Evolutionary conservation across 1,284 basidiomycete genomes (phyloP).

Genomic region (Tremellales sp.): DNA sequence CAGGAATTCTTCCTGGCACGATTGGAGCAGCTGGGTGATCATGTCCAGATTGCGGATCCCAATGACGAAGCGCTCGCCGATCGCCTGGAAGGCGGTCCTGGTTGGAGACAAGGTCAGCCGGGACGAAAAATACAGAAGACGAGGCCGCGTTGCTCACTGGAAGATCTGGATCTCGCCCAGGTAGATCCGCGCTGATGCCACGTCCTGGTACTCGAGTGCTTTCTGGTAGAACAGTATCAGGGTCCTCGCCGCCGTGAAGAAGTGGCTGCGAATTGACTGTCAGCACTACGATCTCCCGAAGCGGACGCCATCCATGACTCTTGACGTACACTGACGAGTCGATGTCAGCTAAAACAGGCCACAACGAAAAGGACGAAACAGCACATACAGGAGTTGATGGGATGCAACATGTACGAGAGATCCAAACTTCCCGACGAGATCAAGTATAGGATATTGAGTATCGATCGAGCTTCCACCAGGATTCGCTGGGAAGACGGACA

Average conservation of each 20-base stretch:
- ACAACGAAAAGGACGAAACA: neutral
- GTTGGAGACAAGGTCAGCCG: no score
- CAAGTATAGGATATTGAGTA: constrained; percentile 29
- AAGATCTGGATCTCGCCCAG: constrained; percentile 38
- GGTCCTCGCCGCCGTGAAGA: constrained; percentile 32
- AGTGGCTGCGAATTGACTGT: constrained; percentile 12
- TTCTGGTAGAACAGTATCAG: constrained; percentile 34
- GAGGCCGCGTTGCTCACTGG: constrained; percentile 30
- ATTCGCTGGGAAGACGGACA: constrained; percentile 27
- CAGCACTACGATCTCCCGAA: neutral
- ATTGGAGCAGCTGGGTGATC: constrained; percentile 7
- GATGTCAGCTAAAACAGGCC: neutral
- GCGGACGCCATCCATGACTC: neutral
- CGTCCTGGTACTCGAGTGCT: constrained; percentile 24
- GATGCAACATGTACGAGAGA: constrained; percentile 23
- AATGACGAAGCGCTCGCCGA: constrained; percentile 2
- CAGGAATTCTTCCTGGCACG: neutral
- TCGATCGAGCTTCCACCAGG: constrained; percentile 26
- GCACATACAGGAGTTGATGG: constrained; percentile 30
- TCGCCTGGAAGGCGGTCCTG: constrained; percentile 3
- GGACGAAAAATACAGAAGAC: no score
- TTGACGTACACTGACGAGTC: constrained; percentile 1
- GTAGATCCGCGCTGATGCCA: constrained; percentile 15
- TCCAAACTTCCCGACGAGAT: constrained; percentile 31
- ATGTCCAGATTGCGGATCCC: constrained; percentile 7